phyloP scores from a whole-genome alignment of 805 yeast genomes.

The Suhomyces prunicola region DNA sequence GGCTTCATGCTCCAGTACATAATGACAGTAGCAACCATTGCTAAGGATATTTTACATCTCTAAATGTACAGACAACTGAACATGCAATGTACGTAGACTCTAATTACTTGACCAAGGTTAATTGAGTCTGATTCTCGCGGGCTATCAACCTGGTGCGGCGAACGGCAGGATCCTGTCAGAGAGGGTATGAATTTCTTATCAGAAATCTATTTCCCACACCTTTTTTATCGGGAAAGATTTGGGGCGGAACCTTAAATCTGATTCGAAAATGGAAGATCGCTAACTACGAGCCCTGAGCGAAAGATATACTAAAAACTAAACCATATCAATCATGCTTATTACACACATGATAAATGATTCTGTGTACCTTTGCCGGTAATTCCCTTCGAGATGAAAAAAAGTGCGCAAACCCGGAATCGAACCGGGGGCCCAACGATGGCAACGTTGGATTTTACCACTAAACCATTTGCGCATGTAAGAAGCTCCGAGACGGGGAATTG shows the following conservation, averaged over 20 bases:
- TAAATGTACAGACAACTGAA: background rate
- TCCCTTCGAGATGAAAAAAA: background rate
- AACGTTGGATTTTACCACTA: slow-evolving; percentile 9
- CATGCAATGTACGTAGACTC: background rate
- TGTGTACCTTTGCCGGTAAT: background rate
- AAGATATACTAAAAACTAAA: background rate
- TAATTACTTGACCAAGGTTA: background rate
- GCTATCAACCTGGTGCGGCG: background rate
- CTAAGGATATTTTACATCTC: background rate
- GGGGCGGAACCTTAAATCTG: background rate
- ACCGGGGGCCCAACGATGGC: slow-evolving; percentile 10
- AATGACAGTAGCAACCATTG: background rate
- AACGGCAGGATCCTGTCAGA: background rate
- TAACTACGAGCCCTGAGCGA: background rate
- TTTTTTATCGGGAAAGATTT: background rate
- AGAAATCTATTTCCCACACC: background rate
- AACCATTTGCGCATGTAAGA: slow-evolving; percentile 4
- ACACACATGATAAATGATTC: background rate
- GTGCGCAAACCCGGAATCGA: slow-evolving; percentile 10
- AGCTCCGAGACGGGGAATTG: slow-evolving; percentile 20
- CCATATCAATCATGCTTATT: background rate
- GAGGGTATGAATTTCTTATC: background rate
- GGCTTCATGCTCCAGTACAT: background rate
- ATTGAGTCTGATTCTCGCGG: background rate
- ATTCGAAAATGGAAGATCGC: background rate